phyloP scores from a whole-genome alignment of 805 yeast species.

The Komagataella mondaviorum region DNA sequence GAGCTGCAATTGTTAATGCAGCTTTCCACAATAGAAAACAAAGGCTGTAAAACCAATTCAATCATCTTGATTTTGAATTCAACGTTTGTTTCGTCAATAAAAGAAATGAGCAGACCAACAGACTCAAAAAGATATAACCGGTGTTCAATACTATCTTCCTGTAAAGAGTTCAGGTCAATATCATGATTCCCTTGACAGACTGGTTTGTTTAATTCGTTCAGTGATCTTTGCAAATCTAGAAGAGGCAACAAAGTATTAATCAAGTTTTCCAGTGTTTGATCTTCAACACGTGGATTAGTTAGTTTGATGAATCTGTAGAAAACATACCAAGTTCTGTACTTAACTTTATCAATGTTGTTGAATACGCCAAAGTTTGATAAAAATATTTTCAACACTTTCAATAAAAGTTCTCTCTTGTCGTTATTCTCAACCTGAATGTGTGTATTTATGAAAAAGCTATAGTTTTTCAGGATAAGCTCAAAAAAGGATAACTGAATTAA shows the following conservation, averaged over 20 bases:
- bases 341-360: constrained; percentile 58
- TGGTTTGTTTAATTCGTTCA: constrained; percentile 9
- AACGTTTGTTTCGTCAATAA: constrained; percentile 25
- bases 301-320: constrained; percentile 72
- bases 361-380: constrained; percentile 75
- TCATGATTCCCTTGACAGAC: constrained; percentile 3
- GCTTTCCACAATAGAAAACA: constrained; percentile 56
- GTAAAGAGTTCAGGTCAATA: constrained; percentile 20
- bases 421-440: constrained; percentile 23
- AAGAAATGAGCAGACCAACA: constrained; percentile 60
- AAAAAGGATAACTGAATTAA: constrained; percentile 69
- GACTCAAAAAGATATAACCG: constrained; percentile 82
- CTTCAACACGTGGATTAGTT: constrained; percentile 52
- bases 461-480: constrained; percentile 75
- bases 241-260: constrained; percentile 49
- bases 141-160: constrained; percentile 57
- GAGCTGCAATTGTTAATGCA: constrained; percentile 31
- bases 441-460: constrained; percentile 39
- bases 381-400: constrained; percentile 62
- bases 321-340: constrained; percentile 81
- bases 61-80: constrained; percentile 30
- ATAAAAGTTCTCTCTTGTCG: constrained; percentile 35
- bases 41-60: constrained; percentile 60
- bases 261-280: constrained; percentile 36
- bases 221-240: constrained; percentile 36